Evolutionary conservation across 1,139 yeast species (phyloP), one percentile per base, ranked within the genome.

Genomic region (Diutina siamensis): DNA sequence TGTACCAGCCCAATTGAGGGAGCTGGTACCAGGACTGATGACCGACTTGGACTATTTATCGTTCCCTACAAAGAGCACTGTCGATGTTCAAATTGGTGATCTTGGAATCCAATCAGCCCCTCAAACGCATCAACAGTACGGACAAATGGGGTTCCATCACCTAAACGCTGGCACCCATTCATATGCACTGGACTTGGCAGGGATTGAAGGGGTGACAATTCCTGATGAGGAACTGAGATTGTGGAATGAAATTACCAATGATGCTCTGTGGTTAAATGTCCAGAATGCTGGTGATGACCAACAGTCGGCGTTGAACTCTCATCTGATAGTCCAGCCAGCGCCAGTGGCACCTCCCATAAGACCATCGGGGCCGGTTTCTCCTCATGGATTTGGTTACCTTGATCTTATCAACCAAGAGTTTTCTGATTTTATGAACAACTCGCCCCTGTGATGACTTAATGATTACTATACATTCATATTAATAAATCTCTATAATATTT

Each of bases 211-310:
- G 4, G 58, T 68, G 36, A 64, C 73, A 0, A 67, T 66, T 48
- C 55, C 67, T 32, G 70, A 66, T 44, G 74, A 70, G 46, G 87
- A 83, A 54, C 74, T 76, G 53, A 74, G 82, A 53, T 60, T 86
- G 46, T 80, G 94, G 89, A 77, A 78, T 57, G 86, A 82, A 54
- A 78, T 83, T 50, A 77, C 86, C 2, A 73, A 73, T 57, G 87
- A 78, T 57, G 87, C 94, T 13, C 83, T 72, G 57, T 83, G 92
- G 92, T 60, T 82, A 46, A 61, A 58, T 45, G 57, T 44, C 47
- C 35, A 19, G 2, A 5, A 33, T 3, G 32, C 36, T 13, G 33
- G 12, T 15, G 44, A 19, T 8, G 47, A 35, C 19, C 27, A 35
- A 2, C 33, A 22, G 22, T 17, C 19, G 25, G 15, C 5, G 41